Evolutionary conservation across 306 rosid species (phyloP).

Genomic region (Erythrophleum fordii): DNA sequence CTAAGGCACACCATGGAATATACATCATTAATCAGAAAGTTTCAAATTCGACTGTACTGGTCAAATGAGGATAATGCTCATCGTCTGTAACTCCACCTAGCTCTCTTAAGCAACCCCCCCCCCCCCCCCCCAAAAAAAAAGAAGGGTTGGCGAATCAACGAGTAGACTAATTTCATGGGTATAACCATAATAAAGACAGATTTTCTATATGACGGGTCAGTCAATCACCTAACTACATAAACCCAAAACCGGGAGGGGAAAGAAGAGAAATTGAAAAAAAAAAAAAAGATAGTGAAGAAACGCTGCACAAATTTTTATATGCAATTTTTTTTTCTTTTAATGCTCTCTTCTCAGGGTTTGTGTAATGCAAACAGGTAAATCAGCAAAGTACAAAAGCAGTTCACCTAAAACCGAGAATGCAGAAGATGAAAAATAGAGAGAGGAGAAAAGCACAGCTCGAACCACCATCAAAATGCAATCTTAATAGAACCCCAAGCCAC

Average conservation of each 20-base stretch:
- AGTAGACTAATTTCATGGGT: not conserved
- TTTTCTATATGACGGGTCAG: not conserved
- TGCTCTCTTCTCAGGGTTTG: not conserved
- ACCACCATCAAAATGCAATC: conserved; percentile 5
- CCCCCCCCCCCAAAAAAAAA: not conserved
- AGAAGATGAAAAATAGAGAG: not conserved
- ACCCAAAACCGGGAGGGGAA: not conserved
- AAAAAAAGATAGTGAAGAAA: not conserved
- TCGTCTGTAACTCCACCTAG: conserved; percentile 3
- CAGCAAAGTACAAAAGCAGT: conserved; percentile 23
- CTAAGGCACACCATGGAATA: conserved; percentile 20
- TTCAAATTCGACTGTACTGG: not conserved
- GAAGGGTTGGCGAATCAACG: not conserved
- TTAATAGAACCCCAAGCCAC: not conserved
- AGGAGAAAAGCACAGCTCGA: not conserved
- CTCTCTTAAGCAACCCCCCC: not conserved
- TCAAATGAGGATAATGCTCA: conserved; percentile 3
- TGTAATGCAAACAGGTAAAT: conserved; percentile 17
- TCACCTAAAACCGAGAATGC: conserved; percentile 27
- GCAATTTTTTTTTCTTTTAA: not conserved
- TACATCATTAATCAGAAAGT: not conserved
- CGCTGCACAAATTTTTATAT: not conserved
- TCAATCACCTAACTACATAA: conserved; percentile 23
- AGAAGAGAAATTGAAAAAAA: not conserved
- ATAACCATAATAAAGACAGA: not conserved